Percentiles rank a stretch among this genome's conserved stretches.
Evolutionary conservation across 2,329 filamentous ascomycete species (phyloP).

Genomic region (Cladophialophora chaetospira): DNA sequence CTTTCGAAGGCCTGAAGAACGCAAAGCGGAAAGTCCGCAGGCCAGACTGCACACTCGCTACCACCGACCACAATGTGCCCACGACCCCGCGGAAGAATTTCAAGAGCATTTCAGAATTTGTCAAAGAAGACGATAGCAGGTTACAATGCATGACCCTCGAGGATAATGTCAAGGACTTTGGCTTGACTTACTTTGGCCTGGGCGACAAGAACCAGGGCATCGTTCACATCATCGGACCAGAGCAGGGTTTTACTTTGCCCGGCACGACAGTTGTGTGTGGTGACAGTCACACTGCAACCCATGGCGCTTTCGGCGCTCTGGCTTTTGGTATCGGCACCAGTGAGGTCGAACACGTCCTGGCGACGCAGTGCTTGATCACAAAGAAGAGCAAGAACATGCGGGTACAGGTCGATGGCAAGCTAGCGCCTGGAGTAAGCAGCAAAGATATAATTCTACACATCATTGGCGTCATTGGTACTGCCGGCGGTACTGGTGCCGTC

Average conservation of each 20-base stretch:
- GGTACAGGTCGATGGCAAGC: slow-evolving; percentile 88
- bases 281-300: slow-evolving; percentile 96
- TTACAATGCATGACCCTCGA: slow-evolving; percentile 94
- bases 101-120: slow-evolving; percentile 91
- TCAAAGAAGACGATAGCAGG: slow-evolving; percentile 90
- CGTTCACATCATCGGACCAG: slow-evolving; percentile 95
- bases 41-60: slow-evolving; percentile 94
- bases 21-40: slow-evolving; percentile 83
- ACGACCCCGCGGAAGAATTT: slow-evolving; percentile 87
- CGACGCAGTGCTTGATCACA: slow-evolving; percentile 92
- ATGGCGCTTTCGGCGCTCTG: slow-evolving; percentile 91
- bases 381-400: slow-evolving; percentile 98
- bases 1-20: slow-evolving; percentile 92
- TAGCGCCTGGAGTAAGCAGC: slow-evolving; percentile 87
- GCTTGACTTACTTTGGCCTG: slow-evolving; percentile 94
- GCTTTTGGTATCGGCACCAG: slow-evolving; percentile 97
- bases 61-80: slow-evolving; percentile 97
- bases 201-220: slow-evolving; percentile 97
- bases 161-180: slow-evolving; percentile 95
- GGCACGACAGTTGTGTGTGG: slow-evolving; percentile 97
- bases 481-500: slow-evolving; percentile 88
- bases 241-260: slow-evolving; percentile 97
- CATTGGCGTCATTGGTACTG: slow-evolving; percentile 92
- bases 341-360: slow-evolving; percentile 97
- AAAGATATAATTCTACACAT: slow-evolving; percentile 94